A percentile compares a stretch with the other conserved stretches of the same genome.
These are phyloP conservation scores for Fusarium staphyleae DNA, from an alignment of 2,329 filamentous ascomycete species.

Conservation along the genomic window DNA sequence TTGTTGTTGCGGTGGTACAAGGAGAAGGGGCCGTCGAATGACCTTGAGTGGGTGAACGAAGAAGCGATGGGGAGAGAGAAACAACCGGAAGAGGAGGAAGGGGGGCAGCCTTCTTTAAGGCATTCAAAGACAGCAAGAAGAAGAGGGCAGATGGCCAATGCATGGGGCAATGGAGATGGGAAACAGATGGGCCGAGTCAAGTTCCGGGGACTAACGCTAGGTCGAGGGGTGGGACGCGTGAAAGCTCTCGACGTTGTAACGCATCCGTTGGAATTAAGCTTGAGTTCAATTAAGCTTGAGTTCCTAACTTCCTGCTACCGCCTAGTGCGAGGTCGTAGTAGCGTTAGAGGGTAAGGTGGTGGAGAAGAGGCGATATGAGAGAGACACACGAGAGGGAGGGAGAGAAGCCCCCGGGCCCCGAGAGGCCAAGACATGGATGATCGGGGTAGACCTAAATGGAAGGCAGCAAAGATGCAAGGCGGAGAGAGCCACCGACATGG, in stretches of 20 bases:
- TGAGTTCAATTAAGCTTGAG: too few relatives aligned
- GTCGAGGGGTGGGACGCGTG: conserved; percentile 14
- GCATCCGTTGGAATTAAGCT: conserved; percentile 15
- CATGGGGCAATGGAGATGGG: conserved; percentile 16
- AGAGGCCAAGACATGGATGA: conserved; percentile 37
- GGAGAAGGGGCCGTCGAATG: conserved; percentile 23
- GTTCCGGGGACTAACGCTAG: conserved; percentile 4
- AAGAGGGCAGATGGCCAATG: conserved; percentile 2
- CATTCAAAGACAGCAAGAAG: conserved; percentile 3
- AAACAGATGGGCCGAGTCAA: conserved; percentile 9
- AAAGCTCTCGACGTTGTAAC: conserved; percentile 20
- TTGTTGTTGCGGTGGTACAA: conserved; percentile 4
- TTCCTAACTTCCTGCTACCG: conserved; percentile 22
- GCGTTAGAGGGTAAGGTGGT: conserved; percentile 14
- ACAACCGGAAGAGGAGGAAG: conserved; percentile 5
- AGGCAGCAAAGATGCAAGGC: conserved; percentile 17
- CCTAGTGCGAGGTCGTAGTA: conserved; percentile 27
- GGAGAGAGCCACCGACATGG: conserved; percentile 17
- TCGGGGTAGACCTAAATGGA: conserved; percentile 35
- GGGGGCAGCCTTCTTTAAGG: conserved; percentile 32
- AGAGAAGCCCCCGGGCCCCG: too few relatives aligned
- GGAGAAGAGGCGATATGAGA: conserved; percentile 12
- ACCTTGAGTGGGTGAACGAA: conserved; percentile 21
- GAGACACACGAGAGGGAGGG: background rate
- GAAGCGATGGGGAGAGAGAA: conserved; percentile 15